Conservation (phyloP, 192 early-diverging fungal species). For the Rhizophlyctis rosea region DNA sequence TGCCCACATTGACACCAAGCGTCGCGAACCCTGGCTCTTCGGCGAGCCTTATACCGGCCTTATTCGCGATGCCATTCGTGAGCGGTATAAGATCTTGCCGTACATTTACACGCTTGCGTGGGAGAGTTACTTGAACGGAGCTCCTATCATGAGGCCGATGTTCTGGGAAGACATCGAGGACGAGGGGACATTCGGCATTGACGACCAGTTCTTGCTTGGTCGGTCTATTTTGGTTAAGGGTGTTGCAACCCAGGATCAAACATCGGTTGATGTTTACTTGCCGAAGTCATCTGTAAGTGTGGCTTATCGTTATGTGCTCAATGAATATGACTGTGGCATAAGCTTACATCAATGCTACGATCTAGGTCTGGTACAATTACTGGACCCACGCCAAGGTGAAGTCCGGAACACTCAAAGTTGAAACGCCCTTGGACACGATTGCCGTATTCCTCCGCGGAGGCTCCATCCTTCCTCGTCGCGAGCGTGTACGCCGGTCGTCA, state of each 20-base stretch:
- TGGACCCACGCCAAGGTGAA: constrained; percentile 39
- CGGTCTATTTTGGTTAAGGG: constrained; percentile 71
- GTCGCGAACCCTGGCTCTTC: constrained; percentile 95
- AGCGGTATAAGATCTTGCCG: constrained; percentile 85
- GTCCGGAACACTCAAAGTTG: constrained; percentile 40
- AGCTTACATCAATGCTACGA: no score
- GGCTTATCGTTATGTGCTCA: no score
- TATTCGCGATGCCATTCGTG: constrained; percentile 76
- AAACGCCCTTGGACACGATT: constrained; percentile 70
- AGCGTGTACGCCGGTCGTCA: constrained; percentile 81
- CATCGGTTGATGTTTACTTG: constrained; percentile 67
- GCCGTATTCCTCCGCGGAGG: constrained; percentile 90
- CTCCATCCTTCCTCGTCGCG: constrained; percentile 79
- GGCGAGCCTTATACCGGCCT: constrained; percentile 77
- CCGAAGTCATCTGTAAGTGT: constrained; percentile 61
- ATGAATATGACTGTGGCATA: no score
- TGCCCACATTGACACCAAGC: constrained; percentile 95
- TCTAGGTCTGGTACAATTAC: constrained; percentile 71
- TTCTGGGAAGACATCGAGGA: constrained; percentile 83
- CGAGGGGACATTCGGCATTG: constrained; percentile 70
- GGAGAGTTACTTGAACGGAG: constrained; percentile 68
- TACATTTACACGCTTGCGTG: constrained; percentile 91
- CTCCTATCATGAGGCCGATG: constrained; percentile 85
- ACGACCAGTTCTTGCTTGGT: constrained; percentile 91
- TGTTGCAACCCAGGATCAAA: constrained; percentile 56